Evolutionary conservation across 2,329 filamentous ascomycete species (phyloP).

Genomic region (Ophiostoma novo-ulmi): DNA sequence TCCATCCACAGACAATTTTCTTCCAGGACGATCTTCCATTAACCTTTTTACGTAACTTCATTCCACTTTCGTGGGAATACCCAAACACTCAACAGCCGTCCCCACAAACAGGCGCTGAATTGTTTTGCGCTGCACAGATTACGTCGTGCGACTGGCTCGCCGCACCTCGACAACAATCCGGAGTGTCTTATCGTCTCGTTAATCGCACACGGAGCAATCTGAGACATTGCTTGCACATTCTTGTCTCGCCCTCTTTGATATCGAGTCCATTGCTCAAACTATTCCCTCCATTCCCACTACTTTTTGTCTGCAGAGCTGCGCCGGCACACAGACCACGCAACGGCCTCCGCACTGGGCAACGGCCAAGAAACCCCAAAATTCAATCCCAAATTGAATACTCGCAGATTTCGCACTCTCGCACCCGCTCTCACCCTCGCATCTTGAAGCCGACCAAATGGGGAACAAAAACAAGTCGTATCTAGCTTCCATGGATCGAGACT

Average conservation of each 20-base stretch:
- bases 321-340: conserved; percentile 12
- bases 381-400: neutral
- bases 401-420: neutral
- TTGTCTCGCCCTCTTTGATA: neutral
- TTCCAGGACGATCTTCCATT: neutral
- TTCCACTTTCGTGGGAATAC: neutral
- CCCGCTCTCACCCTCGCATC: neutral
- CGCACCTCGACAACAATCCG: neutral
- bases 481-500: conserved; percentile 28
- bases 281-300: neutral
- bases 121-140: neutral
- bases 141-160: neutral
- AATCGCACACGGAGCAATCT: conserved; percentile 1
- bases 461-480: conserved; percentile 20
- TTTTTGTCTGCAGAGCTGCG: conserved; percentile 1
- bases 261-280: neutral
- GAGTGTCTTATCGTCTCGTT: neutral
- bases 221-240: conserved; percentile 1
- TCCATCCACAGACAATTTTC: neutral
- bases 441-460: conserved; percentile 18
- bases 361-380: neutral
- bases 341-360: conserved; percentile 4
- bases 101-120: neutral
- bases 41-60: conserved; percentile 1
- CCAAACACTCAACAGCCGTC: neutral